phyloP scores from a whole-genome alignment of 106 monocot species.

The Apostasia ramifera region DNA sequence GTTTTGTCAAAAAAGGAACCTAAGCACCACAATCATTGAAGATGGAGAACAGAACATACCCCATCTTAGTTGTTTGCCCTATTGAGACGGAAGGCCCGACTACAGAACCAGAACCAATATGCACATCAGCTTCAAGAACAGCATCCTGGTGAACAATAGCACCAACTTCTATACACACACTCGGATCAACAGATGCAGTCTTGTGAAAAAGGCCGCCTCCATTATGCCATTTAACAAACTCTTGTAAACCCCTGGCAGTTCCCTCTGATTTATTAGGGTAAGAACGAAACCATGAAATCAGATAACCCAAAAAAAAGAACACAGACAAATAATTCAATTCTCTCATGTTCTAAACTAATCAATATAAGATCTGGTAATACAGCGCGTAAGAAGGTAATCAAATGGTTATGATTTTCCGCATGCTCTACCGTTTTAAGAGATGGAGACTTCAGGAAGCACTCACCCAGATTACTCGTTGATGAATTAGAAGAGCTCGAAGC shows the following conservation, averaged over 20 bases:
- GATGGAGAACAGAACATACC: conserved; percentile 28
- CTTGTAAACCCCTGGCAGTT: conserved; percentile 9
- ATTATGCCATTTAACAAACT: conserved; percentile 62
- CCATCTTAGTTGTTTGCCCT: conserved; percentile 61
- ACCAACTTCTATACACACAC: conserved; percentile 54
- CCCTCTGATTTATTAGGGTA: conserved; percentile 18
- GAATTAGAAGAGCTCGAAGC: too few relatives aligned
- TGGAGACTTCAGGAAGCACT: too few relatives aligned
- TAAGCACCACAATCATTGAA: neutral
- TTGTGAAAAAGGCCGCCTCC: conserved; percentile 77
- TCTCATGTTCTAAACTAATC: too few relatives aligned
- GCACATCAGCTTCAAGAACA: conserved; percentile 49
- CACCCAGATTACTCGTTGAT: too few relatives aligned
- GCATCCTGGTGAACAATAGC: conserved; percentile 74
- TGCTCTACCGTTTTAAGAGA: too few relatives aligned
- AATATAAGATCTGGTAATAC: too few relatives aligned
- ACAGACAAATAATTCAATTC: too few relatives aligned
- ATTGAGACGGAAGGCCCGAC: conserved; percentile 76
- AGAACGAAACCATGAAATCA: conserved; percentile 4
- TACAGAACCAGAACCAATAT: conserved; percentile 76
- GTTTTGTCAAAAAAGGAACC: too few relatives aligned
- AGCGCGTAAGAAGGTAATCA: too few relatives aligned
- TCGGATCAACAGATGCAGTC: conserved; percentile 53
- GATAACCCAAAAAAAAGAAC: neutral
- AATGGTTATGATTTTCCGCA: too few relatives aligned